A percentile compares a stretch with the other conserved stretches of the same genome.
Conservation (phyloP, 148 eudicot genomes). For the Heliamphora exappendiculata region DNA sequence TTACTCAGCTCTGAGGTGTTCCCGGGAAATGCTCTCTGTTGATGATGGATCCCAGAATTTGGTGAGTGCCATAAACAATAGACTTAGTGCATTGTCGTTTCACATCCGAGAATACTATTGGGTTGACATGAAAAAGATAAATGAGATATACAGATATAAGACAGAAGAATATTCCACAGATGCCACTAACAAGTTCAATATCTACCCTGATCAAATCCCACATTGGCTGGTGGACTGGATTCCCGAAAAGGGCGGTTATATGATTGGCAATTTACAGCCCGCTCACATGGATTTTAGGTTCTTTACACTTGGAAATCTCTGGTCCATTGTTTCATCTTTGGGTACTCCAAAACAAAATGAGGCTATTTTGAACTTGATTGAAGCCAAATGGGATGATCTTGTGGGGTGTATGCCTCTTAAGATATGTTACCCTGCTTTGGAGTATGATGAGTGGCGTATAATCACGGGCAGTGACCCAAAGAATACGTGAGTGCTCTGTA, state of each 20-base stretch:
- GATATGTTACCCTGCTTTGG: constrained; percentile 83
- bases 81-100: constrained; percentile 86
- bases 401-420: constrained; percentile 83
- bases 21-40: constrained; percentile 67
- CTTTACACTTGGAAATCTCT: constrained; percentile 84
- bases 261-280: constrained; percentile 93
- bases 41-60: constrained; percentile 73
- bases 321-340: constrained; percentile 81
- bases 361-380: constrained; percentile 63
- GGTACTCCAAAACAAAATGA: constrained; percentile 91
- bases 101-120: constrained; percentile 94
- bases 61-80: constrained; percentile 66
- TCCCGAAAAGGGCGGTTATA: constrained; percentile 84
- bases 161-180: constrained; percentile 89
- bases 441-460: constrained; percentile 87
- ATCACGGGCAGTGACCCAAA: constrained; percentile 95
- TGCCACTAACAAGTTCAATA: constrained; percentile 91
- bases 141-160: constrained; percentile 85
- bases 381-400: constrained; percentile 88
- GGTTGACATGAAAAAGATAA: constrained; percentile 87
- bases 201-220: constrained; percentile 94
- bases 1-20: constrained; percentile 79
- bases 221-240: constrained; percentile 94
- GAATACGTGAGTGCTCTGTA: constrained; percentile 62
- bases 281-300: constrained; percentile 99